A percentile compares a stretch with the other conserved stretches of the same genome.
Conservation (phyloP, 2,329 filamentous ascomycete genomes). For the Cladosporium sp. region DNA sequence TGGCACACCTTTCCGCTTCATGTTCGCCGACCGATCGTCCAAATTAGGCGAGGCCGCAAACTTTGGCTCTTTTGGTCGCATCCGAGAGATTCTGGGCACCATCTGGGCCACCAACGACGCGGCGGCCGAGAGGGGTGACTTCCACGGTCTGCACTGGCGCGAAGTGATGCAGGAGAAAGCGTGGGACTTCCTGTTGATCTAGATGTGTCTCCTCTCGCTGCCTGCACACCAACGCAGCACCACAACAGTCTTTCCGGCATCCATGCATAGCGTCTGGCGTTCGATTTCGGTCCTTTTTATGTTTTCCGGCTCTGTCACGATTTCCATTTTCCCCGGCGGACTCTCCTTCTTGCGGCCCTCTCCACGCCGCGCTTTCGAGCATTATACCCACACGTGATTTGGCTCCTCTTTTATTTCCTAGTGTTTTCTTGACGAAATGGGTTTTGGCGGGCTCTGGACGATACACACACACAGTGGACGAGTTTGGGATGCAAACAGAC, state of each 20-base stretch:
- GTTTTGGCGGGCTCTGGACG: constrained; percentile 7
- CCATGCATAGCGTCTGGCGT: constrained; percentile 30
- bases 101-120: constrained; percentile 75
- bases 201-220: constrained; percentile 11
- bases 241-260: constrained; percentile 11
- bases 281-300: constrained; percentile 9
- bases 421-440: constrained; percentile 9
- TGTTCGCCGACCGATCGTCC: constrained; percentile 70
- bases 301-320: neutral
- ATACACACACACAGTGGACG: constrained; percentile 5
- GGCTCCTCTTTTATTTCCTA: constrained; percentile 12
- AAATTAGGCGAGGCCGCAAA: constrained; percentile 71
- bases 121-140: constrained; percentile 43
- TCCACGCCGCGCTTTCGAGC: constrained; percentile 11
- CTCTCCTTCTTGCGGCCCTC: constrained; percentile 1
- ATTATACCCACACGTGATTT: constrained; percentile 20
- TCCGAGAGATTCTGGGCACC: constrained; percentile 72
- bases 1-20: constrained; percentile 67
- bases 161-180: constrained; percentile 86
- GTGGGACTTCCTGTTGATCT: constrained; percentile 92
- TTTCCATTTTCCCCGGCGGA: neutral
- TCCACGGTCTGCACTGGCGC: constrained; percentile 82
- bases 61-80: constrained; percentile 80
- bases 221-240: neutral
- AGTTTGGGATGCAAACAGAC: no score